Conservation (phyloP, 768 basidiomycete genomes). For the Mycena kentingensis region DNA sequence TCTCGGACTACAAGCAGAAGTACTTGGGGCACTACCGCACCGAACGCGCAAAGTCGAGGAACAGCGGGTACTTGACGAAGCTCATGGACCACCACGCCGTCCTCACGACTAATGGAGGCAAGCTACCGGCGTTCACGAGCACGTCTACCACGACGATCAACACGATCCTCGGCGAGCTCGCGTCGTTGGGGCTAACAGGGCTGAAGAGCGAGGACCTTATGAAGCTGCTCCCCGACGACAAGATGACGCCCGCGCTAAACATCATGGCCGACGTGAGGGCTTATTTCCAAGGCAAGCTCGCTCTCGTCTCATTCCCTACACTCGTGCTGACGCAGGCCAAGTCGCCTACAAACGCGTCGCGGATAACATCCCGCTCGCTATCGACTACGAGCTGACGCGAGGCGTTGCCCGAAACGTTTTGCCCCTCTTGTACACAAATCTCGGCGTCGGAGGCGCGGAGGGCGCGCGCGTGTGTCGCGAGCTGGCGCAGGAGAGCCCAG, state of each 20-base stretch:
- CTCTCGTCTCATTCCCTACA: conserved; percentile 3
- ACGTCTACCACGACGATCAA: conserved; percentile 29
- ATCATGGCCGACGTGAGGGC: conserved; percentile 76
- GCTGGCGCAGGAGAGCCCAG: conserved; percentile 52
- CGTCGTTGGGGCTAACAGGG: conserved; percentile 40
- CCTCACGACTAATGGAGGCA: no score
- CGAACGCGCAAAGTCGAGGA: conserved; percentile 36
- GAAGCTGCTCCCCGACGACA: conserved; percentile 52
- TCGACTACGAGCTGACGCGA: conserved; percentile 56
- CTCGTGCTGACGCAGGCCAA: conserved; percentile 24
- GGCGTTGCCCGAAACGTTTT: conserved; percentile 52
- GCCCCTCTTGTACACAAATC: conserved; percentile 44
- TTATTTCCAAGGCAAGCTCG: conserved; percentile 68
- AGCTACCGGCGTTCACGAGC: not conserved
- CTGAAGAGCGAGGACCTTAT: conserved; percentile 45
- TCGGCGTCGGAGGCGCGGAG: conserved; percentile 54
- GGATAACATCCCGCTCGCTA: conserved; percentile 57
- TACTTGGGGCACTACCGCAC: conserved; percentile 53
- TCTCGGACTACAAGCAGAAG: conserved; percentile 46
- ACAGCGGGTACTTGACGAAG: conserved; percentile 28
- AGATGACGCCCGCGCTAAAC: conserved; percentile 53
- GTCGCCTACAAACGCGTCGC: conserved; percentile 62
- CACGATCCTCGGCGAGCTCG: conserved; percentile 38
- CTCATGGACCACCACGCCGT: conserved; percentile 22
- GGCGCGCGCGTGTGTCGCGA: conserved; percentile 50